Evolutionary conservation across 164 flowering plant genomes (phyloP).

Genomic region (Vitis cinerea): DNA sequence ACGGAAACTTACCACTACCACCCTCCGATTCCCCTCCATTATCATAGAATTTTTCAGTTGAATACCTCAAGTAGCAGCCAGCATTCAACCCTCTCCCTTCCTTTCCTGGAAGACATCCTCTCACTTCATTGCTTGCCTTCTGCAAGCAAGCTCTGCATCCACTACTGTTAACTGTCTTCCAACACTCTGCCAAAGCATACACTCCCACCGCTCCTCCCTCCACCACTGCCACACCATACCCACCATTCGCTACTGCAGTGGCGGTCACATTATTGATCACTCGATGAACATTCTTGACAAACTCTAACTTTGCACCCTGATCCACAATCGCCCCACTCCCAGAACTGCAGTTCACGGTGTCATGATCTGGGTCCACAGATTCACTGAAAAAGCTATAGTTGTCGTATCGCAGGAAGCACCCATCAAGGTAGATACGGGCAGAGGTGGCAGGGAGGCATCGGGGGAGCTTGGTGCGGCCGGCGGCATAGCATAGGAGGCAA

Average conservation of each 20-base stretch:
- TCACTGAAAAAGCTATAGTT: constrained; percentile 49
- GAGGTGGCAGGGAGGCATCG: constrained; percentile 56
- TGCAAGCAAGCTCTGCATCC: constrained; percentile 62
- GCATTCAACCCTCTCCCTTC: constrained; percentile 71
- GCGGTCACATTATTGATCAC: constrained; percentile 27
- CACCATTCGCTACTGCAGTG: constrained; percentile 25
- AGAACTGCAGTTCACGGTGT: constrained; percentile 24
- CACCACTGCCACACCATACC: constrained; percentile 35
- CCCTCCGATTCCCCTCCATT: constrained; percentile 11
- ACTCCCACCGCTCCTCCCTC: constrained; percentile 14
- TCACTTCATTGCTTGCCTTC: constrained; percentile 37
- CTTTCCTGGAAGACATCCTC: constrained; percentile 34
- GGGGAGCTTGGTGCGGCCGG: constrained; percentile 53
- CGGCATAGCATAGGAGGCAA: constrained; percentile 72
- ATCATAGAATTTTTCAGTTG: constrained; percentile 46
- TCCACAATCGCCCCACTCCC: not conserved
- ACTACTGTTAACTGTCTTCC: constrained; percentile 45
- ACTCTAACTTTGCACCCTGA: not conserved
- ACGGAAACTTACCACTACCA: constrained; percentile 14
- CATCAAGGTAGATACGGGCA: constrained; percentile 56
- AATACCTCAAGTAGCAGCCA: constrained; percentile 85
- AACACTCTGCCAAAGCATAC: constrained; percentile 71
- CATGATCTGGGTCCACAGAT: constrained; percentile 17
- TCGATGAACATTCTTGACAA: constrained; percentile 18
- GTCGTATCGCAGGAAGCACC: constrained; percentile 70